Base-by-base conservation (phyloP, 73 alveolate genomes). In the Paramecium primaurelia region DNA sequence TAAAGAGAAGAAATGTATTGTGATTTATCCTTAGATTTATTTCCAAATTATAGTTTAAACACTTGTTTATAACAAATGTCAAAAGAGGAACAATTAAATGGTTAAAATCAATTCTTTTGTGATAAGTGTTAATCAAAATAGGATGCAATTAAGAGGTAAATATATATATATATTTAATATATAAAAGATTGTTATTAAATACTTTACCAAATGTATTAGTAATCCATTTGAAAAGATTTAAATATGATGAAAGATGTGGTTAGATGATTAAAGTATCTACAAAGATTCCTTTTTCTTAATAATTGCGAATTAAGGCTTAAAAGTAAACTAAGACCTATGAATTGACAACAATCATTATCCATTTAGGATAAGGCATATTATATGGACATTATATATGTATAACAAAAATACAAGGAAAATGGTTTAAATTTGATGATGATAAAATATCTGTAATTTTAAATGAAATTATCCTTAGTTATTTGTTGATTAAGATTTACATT, bases 351-450 rank as follows among this genome's bases (percentile, higher is more conserved):
- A 83, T 89, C 28, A 89, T 89, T 11, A 71, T 89, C 28, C 94
- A 89, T 51, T 60, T 71, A 18, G 94, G 94, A 18, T 71, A 89
- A 89, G 94, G 94, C 4, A 49, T 89, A 16, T 73, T 60, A 16
- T 71, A 71, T 68, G 94, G 94, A 11, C 94, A 89, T 45, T 89
- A 89, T 47, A 51, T 58, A n/a, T 77, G 86, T 9, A 38, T 89
- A 36, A 89, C 75, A 3, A 89, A 71, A 83, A 89, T 71, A 25
- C 16, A 71, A 26, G 84, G 75, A 20, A 68, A 28, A 32, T 89
- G 94, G 94, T 89, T 45, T 71, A 71, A 45, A 47, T 89, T 71
- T 89, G 94, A 89, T 71, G 94, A 89, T 89, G 92, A 89, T 20
- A 51, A 89, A 69, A 89, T 89, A 64, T 12, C 86, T 28, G 94